Evolutionary conservation across 441 rosid species (phyloP).

Genomic region (Aquilaria agallochum): DNA sequence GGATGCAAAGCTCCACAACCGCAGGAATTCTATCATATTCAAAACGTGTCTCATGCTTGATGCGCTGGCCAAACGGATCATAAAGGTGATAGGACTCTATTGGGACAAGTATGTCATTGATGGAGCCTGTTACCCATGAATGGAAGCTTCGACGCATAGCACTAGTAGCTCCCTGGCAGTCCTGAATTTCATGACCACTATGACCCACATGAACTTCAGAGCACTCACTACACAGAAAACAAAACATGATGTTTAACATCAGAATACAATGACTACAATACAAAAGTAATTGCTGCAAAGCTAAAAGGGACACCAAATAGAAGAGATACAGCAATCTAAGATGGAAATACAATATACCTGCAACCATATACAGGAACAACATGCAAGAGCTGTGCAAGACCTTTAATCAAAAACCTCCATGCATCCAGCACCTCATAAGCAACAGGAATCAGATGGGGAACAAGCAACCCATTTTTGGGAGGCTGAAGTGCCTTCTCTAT

Average conservation of each 20-base stretch:
- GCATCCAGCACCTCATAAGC: slow-evolving; percentile 71
- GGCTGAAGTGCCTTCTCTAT: slow-evolving; percentile 79
- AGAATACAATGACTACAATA: background rate
- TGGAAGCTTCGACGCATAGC: slow-evolving; percentile 46
- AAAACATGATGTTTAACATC: slow-evolving; percentile 1
- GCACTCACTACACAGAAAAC: slow-evolving; percentile 46
- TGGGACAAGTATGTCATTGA: slow-evolving; percentile 53
- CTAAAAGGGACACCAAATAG: background rate
- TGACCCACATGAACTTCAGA: slow-evolving; percentile 56
- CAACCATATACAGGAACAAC: slow-evolving; percentile 76
- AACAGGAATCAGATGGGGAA: slow-evolving; percentile 68
- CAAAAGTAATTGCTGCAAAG: background rate
- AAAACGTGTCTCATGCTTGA: slow-evolving; percentile 61
- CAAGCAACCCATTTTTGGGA: slow-evolving; percentile 83
- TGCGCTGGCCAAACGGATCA: slow-evolving; percentile 61
- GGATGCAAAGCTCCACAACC: slow-evolving; percentile 66
- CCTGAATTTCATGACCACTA: slow-evolving; percentile 47
- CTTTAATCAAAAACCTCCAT: slow-evolving; percentile 80
- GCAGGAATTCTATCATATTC: slow-evolving; percentile 67
- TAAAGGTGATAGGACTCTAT: slow-evolving; percentile 62
- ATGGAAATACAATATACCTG: slow-evolving; percentile 34
- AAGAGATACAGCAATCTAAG: background rate
- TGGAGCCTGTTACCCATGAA: slow-evolving; percentile 56
- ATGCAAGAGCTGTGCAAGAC: slow-evolving; percentile 75
- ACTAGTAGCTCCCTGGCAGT: slow-evolving; percentile 41